phyloP scores from a whole-genome alignment of 129 eudicot species.

The Flaveria linearis region DNA sequence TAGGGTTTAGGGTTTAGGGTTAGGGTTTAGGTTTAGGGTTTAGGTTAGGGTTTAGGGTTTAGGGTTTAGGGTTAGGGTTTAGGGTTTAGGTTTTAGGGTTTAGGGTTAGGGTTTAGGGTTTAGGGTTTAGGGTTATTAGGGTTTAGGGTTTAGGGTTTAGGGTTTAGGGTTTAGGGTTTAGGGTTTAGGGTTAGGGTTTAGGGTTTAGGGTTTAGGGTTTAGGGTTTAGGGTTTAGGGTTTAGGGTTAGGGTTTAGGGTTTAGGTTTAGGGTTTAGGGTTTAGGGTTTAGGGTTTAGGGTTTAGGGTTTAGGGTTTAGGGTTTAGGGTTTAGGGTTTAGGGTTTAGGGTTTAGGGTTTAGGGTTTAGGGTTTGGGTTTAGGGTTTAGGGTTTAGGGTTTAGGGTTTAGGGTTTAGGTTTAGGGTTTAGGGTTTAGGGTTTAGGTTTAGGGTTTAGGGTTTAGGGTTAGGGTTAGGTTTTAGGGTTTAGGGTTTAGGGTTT shows the following conservation, averaged over 20 bases:
- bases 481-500: no score
- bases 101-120: neutral
- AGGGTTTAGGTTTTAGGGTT: neutral
- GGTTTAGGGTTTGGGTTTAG: neutral
- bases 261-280: neutral
- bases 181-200: neutral
- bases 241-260: neutral
- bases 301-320: constrained; percentile 7
- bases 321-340: constrained; percentile 8
- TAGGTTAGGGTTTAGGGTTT: neutral
- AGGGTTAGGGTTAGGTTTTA: neutral
- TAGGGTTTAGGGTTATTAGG: constrained; percentile 4
- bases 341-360: constrained; percentile 9
- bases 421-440: constrained; percentile 10
- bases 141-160: constrained; percentile 9
- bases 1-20: neutral
- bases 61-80: constrained; percentile 1
- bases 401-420: constrained; percentile 1
- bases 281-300: constrained; percentile 5
- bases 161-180: constrained; percentile 9
- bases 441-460: constrained; percentile 9
- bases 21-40: constrained; percentile 9
- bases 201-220: neutral
- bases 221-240: constrained; percentile 7
- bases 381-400: neutral